These are phyloP conservation scores for Penicillium chermesinum DNA, from an alignment of 495 filamentous ascomycete genomes.

Conservation along the genomic window DNA sequence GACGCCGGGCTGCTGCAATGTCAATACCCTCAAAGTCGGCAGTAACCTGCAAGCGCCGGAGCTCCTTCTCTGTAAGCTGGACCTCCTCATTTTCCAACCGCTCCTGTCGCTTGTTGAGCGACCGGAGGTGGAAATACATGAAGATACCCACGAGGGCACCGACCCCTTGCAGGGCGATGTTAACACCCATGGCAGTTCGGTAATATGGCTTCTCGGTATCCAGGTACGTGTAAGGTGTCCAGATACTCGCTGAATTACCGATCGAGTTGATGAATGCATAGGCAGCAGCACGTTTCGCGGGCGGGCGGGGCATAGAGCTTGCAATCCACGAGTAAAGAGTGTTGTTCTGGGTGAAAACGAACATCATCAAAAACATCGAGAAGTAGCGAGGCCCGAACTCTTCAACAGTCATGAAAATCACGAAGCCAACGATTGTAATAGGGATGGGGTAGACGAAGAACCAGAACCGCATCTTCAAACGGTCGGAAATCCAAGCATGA, in stretches of 20 bases:
- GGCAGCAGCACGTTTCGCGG: slow-evolving; percentile 50
- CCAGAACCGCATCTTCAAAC: slow-evolving; percentile 43
- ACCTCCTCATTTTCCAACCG: slow-evolving; percentile 41
- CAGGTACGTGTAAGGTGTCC: slow-evolving; percentile 51
- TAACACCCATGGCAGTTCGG: slow-evolving; percentile 40
- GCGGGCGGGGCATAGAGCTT: slow-evolving; percentile 47
- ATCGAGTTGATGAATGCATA: slow-evolving; percentile 53
- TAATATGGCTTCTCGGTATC: slow-evolving; percentile 35
- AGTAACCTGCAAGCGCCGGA: slow-evolving; percentile 38
- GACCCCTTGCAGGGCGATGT: slow-evolving; percentile 42
- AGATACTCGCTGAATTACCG: slow-evolving; percentile 50
- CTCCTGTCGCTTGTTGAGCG: slow-evolving; percentile 43
- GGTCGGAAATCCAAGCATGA: slow-evolving; percentile 45
- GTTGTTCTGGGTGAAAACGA: slow-evolving; percentile 49
- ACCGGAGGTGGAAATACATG: slow-evolving; percentile 39
- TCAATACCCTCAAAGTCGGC: slow-evolving; percentile 47
- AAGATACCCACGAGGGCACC: slow-evolving; percentile 32
- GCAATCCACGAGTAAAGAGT: slow-evolving; percentile 54
- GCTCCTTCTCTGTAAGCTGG: slow-evolving; percentile 37
- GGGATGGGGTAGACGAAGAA: slow-evolving; percentile 49
- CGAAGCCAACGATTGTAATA: slow-evolving; percentile 45
- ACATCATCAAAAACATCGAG: slow-evolving; percentile 50
- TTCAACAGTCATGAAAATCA: slow-evolving; percentile 47
- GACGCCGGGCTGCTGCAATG: slow-evolving; percentile 36
- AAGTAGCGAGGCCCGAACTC: slow-evolving; percentile 49